Percentiles rank a stretch among this genome's conserved stretches.
Conservation (phyloP, 225 moss, liverwort and hornwort species). For the Pleurozium schreberi region DNA sequence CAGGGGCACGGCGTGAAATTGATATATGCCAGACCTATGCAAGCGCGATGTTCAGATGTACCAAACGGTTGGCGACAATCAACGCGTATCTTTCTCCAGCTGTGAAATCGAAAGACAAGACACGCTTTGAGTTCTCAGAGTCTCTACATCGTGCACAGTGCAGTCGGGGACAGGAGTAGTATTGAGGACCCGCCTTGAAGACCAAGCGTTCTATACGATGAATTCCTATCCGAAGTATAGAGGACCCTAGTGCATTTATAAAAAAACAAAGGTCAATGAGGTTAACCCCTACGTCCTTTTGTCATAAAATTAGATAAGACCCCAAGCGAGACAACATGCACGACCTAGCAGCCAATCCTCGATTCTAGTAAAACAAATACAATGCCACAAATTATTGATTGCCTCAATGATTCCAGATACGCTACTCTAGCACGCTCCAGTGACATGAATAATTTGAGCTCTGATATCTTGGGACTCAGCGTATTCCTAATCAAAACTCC, state of each 20-base stretch:
- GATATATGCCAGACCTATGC: constrained; percentile 22
- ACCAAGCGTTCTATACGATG: background rate
- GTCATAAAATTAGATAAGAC: background rate
- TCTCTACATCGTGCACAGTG: background rate
- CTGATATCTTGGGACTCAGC: background rate
- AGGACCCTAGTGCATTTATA: background rate
- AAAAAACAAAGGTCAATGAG: background rate
- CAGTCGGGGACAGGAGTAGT: background rate
- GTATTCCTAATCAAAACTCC: constrained; percentile 25
- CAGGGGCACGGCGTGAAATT: constrained; percentile 9
- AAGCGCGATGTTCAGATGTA: constrained; percentile 19
- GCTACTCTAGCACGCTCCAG: background rate
- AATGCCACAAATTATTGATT: background rate
- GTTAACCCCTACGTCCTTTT: background rate
- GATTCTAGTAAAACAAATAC: background rate
- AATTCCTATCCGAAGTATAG: background rate
- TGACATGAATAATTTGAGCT: background rate
- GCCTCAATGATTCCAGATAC: background rate
- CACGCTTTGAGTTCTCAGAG: background rate
- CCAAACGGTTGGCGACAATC: constrained; percentile 29
- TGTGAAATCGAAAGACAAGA: background rate
- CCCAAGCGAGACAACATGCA: background rate
- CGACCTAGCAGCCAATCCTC: background rate
- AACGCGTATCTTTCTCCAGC: constrained; percentile 29
- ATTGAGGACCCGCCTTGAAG: background rate